Percentiles rank a stretch among this genome's conserved stretches.
phyloP scores from a whole-genome alignment of 78 protist species.

The Protostelium mycophagum region DNA sequence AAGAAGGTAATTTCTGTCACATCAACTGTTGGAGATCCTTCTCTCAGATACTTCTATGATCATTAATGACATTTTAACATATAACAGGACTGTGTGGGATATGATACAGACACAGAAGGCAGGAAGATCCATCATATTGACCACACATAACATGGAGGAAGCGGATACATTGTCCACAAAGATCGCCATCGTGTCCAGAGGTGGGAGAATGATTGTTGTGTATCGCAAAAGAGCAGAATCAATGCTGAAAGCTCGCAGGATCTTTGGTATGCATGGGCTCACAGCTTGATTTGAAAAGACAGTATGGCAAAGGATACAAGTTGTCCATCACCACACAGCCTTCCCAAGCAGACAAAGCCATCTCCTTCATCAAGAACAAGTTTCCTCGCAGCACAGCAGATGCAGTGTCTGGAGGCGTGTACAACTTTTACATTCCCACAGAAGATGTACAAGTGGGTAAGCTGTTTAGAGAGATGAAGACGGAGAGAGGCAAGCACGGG shows the following conservation, averaged over 20 bases:
- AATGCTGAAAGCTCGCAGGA: background rate
- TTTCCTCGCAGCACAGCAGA: conserved; percentile 19
- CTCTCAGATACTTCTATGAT: no score
- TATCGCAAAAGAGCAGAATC: background rate
- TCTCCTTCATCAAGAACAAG: conserved; percentile 1
- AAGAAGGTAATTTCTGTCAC: no score
- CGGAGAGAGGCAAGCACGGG: background rate
- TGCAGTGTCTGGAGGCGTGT: conserved; percentile 20
- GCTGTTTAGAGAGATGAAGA: conserved; percentile 14
- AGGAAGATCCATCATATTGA: background rate
- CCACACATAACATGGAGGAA: background rate
- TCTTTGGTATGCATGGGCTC: conserved; percentile 20
- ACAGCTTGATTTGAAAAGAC: conserved; percentile 33
- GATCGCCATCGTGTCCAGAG: background rate
- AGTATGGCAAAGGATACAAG: conserved; percentile 86
- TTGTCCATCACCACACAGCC: background rate
- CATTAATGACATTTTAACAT: no score
- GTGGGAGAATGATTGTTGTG: background rate
- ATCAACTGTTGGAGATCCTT: no score
- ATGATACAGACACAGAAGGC: background rate
- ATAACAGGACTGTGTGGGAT: background rate
- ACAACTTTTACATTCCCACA: conserved; percentile 21
- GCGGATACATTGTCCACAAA: background rate
- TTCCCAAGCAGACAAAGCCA: background rate
- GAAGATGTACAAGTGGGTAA: conserved; percentile 4